Percentiles rank a stretch among this genome's conserved stretches.
Conservation (phyloP, 2,329 filamentous ascomycete species). For the Fusarium lyarnte region DNA sequence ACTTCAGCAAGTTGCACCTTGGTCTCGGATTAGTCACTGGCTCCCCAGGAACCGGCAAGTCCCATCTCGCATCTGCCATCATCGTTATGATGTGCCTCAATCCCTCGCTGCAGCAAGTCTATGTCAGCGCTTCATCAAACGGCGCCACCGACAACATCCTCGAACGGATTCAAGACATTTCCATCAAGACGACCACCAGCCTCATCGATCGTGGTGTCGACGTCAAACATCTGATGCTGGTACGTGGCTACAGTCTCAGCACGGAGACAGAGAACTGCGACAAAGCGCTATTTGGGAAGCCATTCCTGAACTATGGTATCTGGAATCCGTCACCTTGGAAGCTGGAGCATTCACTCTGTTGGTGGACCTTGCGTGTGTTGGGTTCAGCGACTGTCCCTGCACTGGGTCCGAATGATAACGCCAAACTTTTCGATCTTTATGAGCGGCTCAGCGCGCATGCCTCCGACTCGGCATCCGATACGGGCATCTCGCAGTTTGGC, state of each 20-base stretch:
- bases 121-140: background rate
- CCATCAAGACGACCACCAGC: fast-evolving
- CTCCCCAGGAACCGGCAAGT: background rate
- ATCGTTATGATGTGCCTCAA: background rate
- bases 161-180: fast-evolving
- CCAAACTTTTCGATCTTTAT: background rate
- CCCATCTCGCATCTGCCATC: background rate
- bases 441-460: background rate
- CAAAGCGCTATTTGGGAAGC: fast-evolving
- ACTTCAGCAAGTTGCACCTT: background rate
- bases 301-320: background rate
- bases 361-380: constrained; percentile 8
- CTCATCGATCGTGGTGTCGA: fast-evolving
- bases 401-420: background rate
- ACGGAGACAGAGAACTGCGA: background rate
- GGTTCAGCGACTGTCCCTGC: background rate
- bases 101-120: background rate
- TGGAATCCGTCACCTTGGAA: background rate
- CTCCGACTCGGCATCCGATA: fast-evolving
- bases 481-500: background rate
- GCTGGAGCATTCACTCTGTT: background rate
- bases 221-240: background rate
- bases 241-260: background rate
- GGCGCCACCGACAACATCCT: background rate
- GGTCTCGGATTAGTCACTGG: background rate